Conservation (phyloP, 2,329 filamentous ascomycete species). For the Pseudocercospora crystallina region DNA sequence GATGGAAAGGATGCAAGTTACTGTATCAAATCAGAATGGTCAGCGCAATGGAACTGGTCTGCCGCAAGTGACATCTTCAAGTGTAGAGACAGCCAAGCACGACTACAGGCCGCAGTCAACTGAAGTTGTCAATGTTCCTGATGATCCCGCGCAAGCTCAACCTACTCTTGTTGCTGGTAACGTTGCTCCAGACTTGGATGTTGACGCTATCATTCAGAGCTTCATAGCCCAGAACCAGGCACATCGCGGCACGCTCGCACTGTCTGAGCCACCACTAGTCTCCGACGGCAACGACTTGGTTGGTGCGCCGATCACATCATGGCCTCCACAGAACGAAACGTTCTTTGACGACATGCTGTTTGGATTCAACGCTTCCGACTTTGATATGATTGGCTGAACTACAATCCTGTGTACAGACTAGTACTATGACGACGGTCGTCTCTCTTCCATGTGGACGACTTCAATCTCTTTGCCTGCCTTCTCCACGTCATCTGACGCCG, state of each 20-base stretch:
- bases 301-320: neutral
- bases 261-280: slow-evolving; percentile 10
- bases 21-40: slow-evolving; percentile 1
- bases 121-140: neutral
- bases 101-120: neutral
- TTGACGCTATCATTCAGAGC: slow-evolving; percentile 45
- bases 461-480: neutral
- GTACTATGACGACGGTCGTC: too few species aligned
- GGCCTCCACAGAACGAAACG: too few species aligned
- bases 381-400: slow-evolving; percentile 12
- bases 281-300: neutral
- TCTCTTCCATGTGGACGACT: neutral
- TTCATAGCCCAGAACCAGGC: slow-evolving; percentile 30
- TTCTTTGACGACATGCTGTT: slow-evolving; percentile 36
- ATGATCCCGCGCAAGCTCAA: slow-evolving; percentile 1
- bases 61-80: too few species aligned
- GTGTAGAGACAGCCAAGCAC: too few species aligned
- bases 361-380: slow-evolving; percentile 35
- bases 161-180: slow-evolving; percentile 23
- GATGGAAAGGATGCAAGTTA: slow-evolving; percentile 47
- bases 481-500: too few species aligned
- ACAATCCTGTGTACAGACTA: neutral
- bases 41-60: neutral
- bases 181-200: slow-evolving; percentile 39
- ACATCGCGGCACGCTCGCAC: neutral